phyloP scores from a whole-genome alignment of 148 eudicot genomes.

The Rhododendron simsii region DNA sequence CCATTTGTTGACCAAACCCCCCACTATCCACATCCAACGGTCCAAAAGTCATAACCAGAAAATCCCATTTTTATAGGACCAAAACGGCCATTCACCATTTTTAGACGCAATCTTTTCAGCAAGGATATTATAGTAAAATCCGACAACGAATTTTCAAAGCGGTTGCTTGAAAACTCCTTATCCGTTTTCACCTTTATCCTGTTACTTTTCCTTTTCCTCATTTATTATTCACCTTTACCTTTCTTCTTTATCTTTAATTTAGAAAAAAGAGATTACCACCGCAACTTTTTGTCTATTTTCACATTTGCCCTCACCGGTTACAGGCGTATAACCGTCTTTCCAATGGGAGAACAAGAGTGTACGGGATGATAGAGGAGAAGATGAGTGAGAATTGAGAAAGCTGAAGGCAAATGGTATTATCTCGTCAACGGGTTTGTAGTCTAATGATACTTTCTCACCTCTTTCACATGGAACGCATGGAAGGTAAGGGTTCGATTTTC shows the following conservation, averaged over 20 bases:
- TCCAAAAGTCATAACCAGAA: conserved; percentile 9
- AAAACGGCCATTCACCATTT: not conserved
- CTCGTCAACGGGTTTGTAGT: too few relatives aligned
- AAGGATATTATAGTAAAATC: not conserved
- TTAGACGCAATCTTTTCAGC: not conserved
- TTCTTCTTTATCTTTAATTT: not conserved
- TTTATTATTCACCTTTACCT: not conserved
- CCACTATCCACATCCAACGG: not conserved
- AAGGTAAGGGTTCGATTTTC: too few relatives aligned
- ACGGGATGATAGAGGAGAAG: not conserved
- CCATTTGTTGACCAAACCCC: conserved; percentile 11
- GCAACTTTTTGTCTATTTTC: not conserved
- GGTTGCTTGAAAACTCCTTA: not conserved
- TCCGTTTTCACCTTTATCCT: not conserved
- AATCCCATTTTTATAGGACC: not conserved
- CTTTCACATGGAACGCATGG: too few relatives aligned
- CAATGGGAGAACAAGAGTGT: not conserved
- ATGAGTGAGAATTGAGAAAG: not conserved
- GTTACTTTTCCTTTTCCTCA: not conserved
- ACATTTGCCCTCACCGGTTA: not conserved
- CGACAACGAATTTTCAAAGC: not conserved
- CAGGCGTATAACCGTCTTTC: not conserved
- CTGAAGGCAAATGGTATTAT: not conserved
- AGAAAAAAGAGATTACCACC: not conserved
- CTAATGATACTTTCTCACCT: too few relatives aligned